Evolutionary conservation across 208 protist species (phyloP).

Genomic region (Acanthamoeba lenticulata): DNA sequence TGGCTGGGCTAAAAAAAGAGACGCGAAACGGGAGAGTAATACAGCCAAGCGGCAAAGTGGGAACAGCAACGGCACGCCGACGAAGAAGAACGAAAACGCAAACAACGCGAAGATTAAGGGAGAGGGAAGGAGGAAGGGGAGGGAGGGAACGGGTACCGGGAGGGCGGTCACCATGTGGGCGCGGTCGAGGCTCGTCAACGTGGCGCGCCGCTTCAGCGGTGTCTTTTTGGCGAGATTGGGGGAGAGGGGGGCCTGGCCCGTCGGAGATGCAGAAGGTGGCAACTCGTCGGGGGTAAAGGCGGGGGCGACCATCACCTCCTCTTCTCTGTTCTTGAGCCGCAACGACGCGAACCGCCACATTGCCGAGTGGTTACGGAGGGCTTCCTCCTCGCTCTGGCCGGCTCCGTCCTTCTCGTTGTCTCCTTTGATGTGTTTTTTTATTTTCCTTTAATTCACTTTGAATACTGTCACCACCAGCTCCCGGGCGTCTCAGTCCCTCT

Average conservation of each 20-base stretch:
- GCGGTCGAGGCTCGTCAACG: neutral
- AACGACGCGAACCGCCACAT: neutral
- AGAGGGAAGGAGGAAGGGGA: neutral
- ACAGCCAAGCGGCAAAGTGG: neutral
- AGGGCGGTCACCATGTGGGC: neutral
- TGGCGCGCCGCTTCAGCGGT: neutral
- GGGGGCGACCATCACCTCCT: neutral
- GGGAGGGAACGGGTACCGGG: neutral
- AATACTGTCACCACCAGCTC: no score
- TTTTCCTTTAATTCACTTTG: no score
- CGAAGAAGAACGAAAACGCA: neutral
- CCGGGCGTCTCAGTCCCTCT: neutral
- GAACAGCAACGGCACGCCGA: neutral
- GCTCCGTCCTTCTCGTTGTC: neutral
- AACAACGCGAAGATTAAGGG: neutral
- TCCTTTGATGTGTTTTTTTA: no score
- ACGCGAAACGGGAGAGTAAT: no score
- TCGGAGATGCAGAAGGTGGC: neutral
- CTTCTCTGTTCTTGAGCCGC: neutral
- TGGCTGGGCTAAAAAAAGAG: no score
- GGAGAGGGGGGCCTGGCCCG: neutral
- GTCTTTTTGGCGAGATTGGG: neutral
- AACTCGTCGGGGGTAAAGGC: neutral
- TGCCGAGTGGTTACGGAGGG: neutral
- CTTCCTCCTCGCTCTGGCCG: neutral